These are phyloP conservation scores for Earliella scabrosa DNA, from an alignment of 1,284 basidiomycete species.

Conservation along the genomic window DNA sequence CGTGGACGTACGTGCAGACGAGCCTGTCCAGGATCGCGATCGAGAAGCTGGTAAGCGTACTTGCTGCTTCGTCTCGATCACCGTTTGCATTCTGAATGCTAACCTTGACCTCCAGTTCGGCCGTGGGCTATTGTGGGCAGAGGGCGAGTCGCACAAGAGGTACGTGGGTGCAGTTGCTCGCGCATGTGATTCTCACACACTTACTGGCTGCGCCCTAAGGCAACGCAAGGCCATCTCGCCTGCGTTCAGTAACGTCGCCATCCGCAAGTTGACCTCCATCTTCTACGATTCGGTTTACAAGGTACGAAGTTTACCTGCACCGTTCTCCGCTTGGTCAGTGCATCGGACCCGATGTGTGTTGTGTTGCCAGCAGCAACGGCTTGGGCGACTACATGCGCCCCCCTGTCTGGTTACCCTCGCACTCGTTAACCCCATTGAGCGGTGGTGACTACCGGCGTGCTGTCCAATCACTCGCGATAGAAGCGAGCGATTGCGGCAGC, in stretches of 20 bases:
- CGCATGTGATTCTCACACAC: neutral
- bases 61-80: neutral
- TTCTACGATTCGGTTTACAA: constrained; percentile 54
- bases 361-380: too few species aligned
- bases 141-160: constrained; percentile 53
- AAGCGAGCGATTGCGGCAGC: too few species aligned
- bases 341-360: too few species aligned
- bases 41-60: constrained; percentile 44
- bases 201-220: constrained; percentile 26
- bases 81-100: too few species aligned
- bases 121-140: constrained; percentile 51
- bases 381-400: too few species aligned
- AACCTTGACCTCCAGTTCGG: too few species aligned
- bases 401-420: too few species aligned
- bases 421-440: too few species aligned
- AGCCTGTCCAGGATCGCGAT: constrained; percentile 40
- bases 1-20: constrained; percentile 48
- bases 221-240: constrained; percentile 47
- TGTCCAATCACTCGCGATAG: too few species aligned
- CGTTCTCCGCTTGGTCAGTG: too few species aligned
- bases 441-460: too few species aligned
- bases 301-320: constrained; percentile 36
- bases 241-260: constrained; percentile 45
- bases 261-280: constrained; percentile 38
- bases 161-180: constrained; percentile 5